Evolutionary conservation across 768 basidiomycete species (phyloP).

Genomic region (Termitomyces sp.): DNA sequence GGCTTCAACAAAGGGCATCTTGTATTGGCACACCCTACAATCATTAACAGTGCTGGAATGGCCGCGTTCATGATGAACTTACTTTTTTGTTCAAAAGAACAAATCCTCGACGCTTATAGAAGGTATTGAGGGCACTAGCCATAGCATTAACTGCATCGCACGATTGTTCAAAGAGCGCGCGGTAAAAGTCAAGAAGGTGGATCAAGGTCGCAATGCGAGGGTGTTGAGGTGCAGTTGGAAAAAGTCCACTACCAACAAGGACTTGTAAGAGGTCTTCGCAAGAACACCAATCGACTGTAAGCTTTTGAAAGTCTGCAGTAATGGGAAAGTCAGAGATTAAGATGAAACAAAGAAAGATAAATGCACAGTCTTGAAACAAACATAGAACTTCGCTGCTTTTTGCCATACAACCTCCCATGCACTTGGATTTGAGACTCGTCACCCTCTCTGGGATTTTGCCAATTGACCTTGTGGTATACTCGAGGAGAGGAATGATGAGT

Average conservation of each 20-base stretch:
- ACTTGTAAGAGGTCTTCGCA: background rate
- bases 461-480: background rate
- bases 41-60: no score
- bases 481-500: background rate
- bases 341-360: no score
- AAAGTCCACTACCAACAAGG: background rate
- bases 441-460: background rate
- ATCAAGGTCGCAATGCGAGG: background rate
- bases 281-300: background rate
- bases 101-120: background rate
- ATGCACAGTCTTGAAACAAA: background rate
- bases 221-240: background rate
- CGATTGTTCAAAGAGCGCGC: background rate
- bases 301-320: background rate
- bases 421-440: background rate
- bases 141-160: background rate
- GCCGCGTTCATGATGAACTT: no score
- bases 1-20: background rate
- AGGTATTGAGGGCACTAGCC: background rate
- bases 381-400: background rate
- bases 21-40: background rate
- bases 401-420: background rate
- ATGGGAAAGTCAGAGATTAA: no score
- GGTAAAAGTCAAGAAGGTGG: no score
- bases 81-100: background rate